Base-by-base conservation (phyloP, 768 basidiomycete species). In the Calvatia gigantea region DNA sequence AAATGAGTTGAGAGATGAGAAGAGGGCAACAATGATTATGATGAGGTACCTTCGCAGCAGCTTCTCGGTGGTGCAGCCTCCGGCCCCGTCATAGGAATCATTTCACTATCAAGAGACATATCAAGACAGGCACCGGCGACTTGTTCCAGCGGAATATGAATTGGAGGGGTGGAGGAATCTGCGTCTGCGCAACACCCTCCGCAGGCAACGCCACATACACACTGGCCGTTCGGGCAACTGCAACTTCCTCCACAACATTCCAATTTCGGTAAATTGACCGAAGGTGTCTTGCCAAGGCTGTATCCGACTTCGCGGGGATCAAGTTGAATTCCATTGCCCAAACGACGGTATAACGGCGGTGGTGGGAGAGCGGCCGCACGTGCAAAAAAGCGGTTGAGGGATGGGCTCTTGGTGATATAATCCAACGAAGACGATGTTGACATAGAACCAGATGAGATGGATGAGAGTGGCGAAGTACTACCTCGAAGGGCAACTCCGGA, bases 341-440 rank as follows among this genome's bases (percentile, higher is more conserved):
- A 65, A 61, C 68, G 73, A 29, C 75, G 78, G 59, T 74, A 67
- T 5, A 60, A 55, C 2, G 85, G 83, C 1, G 82, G 81, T 11
- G 71, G 70, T n/a, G 87, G 87, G n/a, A 87, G 75, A 4, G 83
- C 70, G n/a, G 87, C 85, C 2, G 85, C 86, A 27, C 77, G 76
- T 28, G 84, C 82, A 57, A 87, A 83, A 69, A 90, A 90, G 43
- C 71, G 71, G 54, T 89, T 82, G 54, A 89, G 64, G 76, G 46
- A 56, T 0, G 37, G 6, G 25, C 46, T 56, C 38, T 49, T 56
- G 39, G 45, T 56, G 29, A 56, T 56, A 32, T 38, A 56, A 19
- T 49, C 54, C 28, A 56, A 15, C 23, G 54, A 56, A 23, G 27
- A 21, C 21, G 38, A 31, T 32, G 29, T 14, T 11, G 46, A 27